Conservation (phyloP, 2,329 filamentous ascomycete genomes). For the Alternaria sp. region DNA sequence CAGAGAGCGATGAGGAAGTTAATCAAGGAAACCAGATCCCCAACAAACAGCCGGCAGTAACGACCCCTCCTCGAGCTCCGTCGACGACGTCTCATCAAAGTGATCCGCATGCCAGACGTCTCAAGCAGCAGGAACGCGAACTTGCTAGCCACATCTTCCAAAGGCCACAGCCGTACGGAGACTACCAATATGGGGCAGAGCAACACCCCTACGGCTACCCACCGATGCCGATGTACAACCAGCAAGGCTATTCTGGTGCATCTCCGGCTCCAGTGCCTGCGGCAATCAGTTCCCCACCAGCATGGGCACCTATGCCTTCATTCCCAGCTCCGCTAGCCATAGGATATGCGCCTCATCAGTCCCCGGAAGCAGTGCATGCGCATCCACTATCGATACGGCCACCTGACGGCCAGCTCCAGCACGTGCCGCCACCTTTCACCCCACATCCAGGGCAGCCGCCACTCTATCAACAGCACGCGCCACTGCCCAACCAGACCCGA, state of each 20-base stretch:
- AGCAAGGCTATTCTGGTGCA: conserved; percentile 30
- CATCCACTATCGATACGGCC: conserved; percentile 32
- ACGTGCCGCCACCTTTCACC: conserved; percentile 24
- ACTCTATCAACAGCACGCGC: conserved; percentile 32
- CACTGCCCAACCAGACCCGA: conserved; percentile 29
- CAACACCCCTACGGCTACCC: conserved; percentile 31
- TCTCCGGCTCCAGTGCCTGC: conserved; percentile 31
- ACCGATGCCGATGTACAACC: conserved; percentile 39
- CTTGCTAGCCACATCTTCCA: conserved; percentile 45
- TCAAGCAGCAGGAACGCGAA: conserved; percentile 41
- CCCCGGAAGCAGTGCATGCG: conserved; percentile 27
- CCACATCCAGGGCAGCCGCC: conserved; percentile 33
- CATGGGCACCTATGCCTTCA: conserved; percentile 30
- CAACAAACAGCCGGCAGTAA: conserved; percentile 19
- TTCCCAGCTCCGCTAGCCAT: conserved; percentile 34
- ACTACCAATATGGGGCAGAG: conserved; percentile 35
- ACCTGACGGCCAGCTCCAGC: conserved; percentile 18
- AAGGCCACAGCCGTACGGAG: conserved; percentile 43
- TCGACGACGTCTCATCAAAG: conserved; percentile 29
- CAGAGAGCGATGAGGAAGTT: conserved; percentile 26
- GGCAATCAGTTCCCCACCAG: conserved; percentile 25
- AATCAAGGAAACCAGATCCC: conserved; percentile 17
- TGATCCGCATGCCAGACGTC: conserved; percentile 35
- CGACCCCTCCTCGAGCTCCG: conserved; percentile 28
- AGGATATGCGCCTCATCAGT: conserved; percentile 31